These are phyloP conservation scores for Penicillium sp. DNA, from an alignment of 2,329 filamentous ascomycete genomes.

Conservation along the genomic window DNA sequence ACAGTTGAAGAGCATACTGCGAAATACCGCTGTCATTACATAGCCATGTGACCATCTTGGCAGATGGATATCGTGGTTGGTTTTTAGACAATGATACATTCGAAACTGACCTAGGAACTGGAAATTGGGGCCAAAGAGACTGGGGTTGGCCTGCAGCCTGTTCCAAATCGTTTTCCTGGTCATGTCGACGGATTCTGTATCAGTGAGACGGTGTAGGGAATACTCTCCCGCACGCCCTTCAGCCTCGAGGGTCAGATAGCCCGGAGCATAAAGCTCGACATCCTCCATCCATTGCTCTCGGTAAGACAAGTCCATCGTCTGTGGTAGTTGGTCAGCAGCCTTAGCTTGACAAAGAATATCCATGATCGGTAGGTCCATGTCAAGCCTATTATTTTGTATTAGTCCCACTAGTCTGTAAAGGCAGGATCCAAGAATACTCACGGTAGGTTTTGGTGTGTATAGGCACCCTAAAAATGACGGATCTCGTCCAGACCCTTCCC, in stretches of 20 bases:
- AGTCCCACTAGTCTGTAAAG: background rate
- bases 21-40: too few species aligned
- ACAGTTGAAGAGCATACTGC: too few species aligned
- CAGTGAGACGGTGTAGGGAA: background rate
- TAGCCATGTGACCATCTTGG: too few species aligned
- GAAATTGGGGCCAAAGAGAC: background rate
- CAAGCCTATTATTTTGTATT: conserved; percentile 1
- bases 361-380: conserved; percentile 12
- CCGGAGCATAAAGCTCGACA: conserved; percentile 12
- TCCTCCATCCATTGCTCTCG: conserved; percentile 13
- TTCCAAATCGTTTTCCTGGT: background rate
- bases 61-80: too few species aligned
- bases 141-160: background rate
- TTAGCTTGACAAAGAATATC: conserved; percentile 13
- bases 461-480: background rate
- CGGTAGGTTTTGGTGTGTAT: conserved; percentile 5
- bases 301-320: conserved; percentile 6
- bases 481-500: background rate
- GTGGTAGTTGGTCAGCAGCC: conserved; percentile 9
- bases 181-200: background rate
- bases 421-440: background rate
- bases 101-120: background rate
- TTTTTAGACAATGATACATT: background rate
- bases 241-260: conserved; percentile 12
- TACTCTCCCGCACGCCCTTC: conserved; percentile 3